phyloP scores from a whole-genome alignment of 768 basidiomycete species.

The Pulveroboletus ravenelii region DNA sequence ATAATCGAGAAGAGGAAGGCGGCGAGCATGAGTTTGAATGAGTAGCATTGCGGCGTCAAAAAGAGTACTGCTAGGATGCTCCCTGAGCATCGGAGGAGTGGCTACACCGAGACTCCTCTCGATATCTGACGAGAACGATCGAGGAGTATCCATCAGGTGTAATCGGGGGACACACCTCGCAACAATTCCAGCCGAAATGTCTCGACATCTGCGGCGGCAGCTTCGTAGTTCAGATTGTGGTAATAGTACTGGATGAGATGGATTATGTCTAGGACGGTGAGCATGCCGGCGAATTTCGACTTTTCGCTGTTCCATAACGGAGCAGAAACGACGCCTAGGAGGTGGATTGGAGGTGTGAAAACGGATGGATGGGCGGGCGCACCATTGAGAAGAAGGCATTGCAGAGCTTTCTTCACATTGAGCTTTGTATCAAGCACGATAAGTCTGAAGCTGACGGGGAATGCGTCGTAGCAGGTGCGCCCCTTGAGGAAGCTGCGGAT shows the following conservation, averaged over 20 bases:
- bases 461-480: conserved; percentile 90
- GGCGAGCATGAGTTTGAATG: conserved; percentile 92
- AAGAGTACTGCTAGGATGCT: conserved; percentile 83
- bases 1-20: conserved; percentile 88
- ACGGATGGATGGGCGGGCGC: not conserved
- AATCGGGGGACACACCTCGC: conserved; percentile 55
- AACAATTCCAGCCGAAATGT: conserved; percentile 84
- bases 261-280: conserved; percentile 98
- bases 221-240: conserved; percentile 73
- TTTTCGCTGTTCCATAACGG: conserved; percentile 96
- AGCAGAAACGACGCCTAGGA: conserved; percentile 90
- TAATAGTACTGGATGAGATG: conserved; percentile 99
- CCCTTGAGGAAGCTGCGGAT: conserved; percentile 83
- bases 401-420: conserved; percentile 91
- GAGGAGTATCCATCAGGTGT: conserved; percentile 5
- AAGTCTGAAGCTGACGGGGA: conserved; percentile 93
- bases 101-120: conserved; percentile 90
- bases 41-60: conserved; percentile 87
- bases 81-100: conserved; percentile 83
- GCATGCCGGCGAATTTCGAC: conserved; percentile 94
- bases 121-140: conserved; percentile 58
- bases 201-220: conserved; percentile 87
- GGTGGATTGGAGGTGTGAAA: not conserved
- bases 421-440: conserved; percentile 96
- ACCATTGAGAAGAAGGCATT: conserved; percentile 84